Evolutionary conservation across 2,329 filamentous ascomycete species (phyloP).

Genomic region (Verticillium albo-atrum): DNA sequence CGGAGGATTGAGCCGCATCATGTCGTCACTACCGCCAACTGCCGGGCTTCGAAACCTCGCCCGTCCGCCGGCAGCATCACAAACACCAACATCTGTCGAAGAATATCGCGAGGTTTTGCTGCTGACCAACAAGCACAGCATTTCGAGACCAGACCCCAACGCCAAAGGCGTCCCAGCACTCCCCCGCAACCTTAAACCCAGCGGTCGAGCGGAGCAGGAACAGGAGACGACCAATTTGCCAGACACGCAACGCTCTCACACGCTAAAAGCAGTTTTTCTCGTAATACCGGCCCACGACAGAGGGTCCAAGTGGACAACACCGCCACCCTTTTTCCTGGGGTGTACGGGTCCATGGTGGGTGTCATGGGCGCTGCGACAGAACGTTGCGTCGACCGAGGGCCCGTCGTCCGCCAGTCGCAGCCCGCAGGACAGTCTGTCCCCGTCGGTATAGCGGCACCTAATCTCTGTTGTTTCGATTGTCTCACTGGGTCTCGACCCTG

Average conservation of each 20-base stretch:
- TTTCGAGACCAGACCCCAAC: background rate
- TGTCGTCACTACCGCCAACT: background rate
- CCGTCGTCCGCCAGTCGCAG: no score
- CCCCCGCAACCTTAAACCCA: constrained; percentile 1
- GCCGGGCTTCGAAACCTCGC: background rate
- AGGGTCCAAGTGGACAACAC: background rate
- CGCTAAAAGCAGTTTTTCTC: background rate
- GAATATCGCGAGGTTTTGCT: background rate
- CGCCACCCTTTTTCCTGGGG: background rate
- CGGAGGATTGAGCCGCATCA: background rate
- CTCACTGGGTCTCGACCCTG: background rate
- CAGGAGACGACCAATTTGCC: background rate
- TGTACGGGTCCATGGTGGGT: background rate
- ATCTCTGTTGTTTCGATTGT: background rate
- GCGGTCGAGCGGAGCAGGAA: background rate
- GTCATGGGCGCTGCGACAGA: background rate
- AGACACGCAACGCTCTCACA: background rate
- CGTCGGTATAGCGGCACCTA: background rate
- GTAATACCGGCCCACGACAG: background rate
- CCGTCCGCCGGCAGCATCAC: background rate
- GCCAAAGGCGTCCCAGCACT: background rate
- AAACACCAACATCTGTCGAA: background rate
- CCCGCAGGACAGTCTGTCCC: background rate
- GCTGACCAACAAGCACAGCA: background rate
- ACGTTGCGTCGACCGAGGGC: no score